Evolutionary conservation across 1,284 basidiomycete species (phyloP).

Genomic region (Athelia sp.): DNA sequence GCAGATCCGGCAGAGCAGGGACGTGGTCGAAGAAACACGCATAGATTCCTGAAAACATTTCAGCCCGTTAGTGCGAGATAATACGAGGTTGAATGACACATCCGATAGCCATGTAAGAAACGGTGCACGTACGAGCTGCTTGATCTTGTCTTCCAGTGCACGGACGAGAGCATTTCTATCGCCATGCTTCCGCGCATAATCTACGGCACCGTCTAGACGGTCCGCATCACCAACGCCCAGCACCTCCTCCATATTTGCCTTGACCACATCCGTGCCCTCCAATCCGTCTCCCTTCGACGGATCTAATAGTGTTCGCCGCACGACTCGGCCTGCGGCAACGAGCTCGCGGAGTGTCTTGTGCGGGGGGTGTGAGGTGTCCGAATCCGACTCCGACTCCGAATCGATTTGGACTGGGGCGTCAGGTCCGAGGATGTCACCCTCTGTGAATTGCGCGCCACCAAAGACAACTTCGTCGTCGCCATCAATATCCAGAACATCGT

Average conservation of each 20-base stretch:
- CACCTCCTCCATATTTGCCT: constrained; percentile 36
- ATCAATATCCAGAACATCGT: constrained; percentile 74
- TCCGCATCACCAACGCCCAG: constrained; percentile 40
- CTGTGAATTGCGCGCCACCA: constrained; percentile 69
- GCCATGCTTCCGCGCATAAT: constrained; percentile 40
- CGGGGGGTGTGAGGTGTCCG: constrained; percentile 16
- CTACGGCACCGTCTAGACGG: constrained; percentile 43
- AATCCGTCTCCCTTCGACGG: constrained; percentile 8
- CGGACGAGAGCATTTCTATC: constrained; percentile 42
- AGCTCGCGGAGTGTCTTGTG: constrained; percentile 42
- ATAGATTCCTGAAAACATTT: constrained; percentile 50
- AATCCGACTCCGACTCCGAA: constrained; percentile 23
- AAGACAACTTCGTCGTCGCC: constrained; percentile 66
- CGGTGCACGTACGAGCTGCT: constrained; percentile 44
- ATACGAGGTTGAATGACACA: no score
- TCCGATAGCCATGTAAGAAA: no score
- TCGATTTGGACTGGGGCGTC: constrained; percentile 40
- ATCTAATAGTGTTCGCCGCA: constrained; percentile 22
- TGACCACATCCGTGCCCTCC: constrained; percentile 23
- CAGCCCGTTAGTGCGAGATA: constrained; percentile 5
- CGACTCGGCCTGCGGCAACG: constrained; percentile 44
- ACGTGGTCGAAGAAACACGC: constrained; percentile 38
- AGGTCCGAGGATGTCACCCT: constrained; percentile 53
- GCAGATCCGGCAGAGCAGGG: constrained; percentile 67
- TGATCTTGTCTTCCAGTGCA: constrained; percentile 59